These are phyloP conservation scores for Mayamaea pseudoterrestris DNA, from an alignment of 108 stramenopile genomes.

Conservation along the genomic window DNA sequence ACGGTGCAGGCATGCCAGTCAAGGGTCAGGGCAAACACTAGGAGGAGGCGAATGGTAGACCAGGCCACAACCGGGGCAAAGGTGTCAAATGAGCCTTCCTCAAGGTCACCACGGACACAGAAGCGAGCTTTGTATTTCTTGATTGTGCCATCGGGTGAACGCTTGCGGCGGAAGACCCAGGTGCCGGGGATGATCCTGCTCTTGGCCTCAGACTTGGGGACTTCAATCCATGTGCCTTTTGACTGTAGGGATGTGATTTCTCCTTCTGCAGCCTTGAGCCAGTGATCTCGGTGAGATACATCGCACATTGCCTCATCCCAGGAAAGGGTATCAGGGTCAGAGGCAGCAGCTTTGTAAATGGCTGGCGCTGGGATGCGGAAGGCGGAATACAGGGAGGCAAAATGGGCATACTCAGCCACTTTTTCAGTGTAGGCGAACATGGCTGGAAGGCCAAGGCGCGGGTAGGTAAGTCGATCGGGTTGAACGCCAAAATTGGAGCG, in stretches of 20 bases:
- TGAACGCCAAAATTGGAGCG: too few relatives aligned
- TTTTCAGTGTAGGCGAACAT: too few relatives aligned
- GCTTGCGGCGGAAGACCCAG: slow-evolving; percentile 27
- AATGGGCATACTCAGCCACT: too few relatives aligned
- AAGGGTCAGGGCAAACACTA: slow-evolving; percentile 15
- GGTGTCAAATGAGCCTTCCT: slow-evolving; percentile 6
- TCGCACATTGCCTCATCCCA: neutral
- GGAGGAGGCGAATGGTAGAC: slow-evolving; percentile 18
- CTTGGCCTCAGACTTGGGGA: slow-evolving; percentile 4
- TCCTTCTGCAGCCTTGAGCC: neutral
- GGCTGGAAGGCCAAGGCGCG: too few relatives aligned
- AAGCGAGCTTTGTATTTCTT: slow-evolving; percentile 34
- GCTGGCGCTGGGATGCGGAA: too few relatives aligned
- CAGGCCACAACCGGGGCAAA: slow-evolving; percentile 36
- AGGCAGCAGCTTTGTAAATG: too few relatives aligned
- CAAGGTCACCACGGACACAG: slow-evolving; percentile 19
- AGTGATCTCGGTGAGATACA: neutral
- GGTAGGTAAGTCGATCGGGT: too few relatives aligned
- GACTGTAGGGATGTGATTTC: neutral
- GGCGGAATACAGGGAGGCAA: too few relatives aligned
- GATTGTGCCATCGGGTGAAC: slow-evolving; percentile 23
- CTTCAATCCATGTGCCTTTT: slow-evolving; percentile 7
- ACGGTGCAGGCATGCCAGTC: slow-evolving; percentile 1
- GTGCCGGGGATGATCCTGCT: slow-evolving; percentile 20
- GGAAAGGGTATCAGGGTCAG: neutral